Evolutionary conservation across 352 stramenopile species (phyloP).

Genomic region (Aphanomyces stellatus): DNA sequence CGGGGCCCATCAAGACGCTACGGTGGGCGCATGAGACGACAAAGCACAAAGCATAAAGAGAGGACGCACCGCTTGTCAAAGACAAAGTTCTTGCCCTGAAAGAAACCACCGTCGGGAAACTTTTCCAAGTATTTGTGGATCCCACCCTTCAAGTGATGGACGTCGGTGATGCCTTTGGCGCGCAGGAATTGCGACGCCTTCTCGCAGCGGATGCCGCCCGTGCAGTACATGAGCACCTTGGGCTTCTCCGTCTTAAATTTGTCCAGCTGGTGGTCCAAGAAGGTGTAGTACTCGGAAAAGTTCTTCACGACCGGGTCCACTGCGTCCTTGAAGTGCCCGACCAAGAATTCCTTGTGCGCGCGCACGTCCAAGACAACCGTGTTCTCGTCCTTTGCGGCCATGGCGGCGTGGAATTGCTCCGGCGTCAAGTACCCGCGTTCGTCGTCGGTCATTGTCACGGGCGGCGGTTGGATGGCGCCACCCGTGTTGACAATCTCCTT

Average conservation of each 20-base stretch:
- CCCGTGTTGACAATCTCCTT: conserved; percentile 72
- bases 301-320: conserved; percentile 62
- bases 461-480: conserved; percentile 35
- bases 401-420: conserved; percentile 62
- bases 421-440: conserved; percentile 65
- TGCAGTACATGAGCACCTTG: conserved; percentile 50
- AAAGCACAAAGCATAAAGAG: not conserved
- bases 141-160: conserved; percentile 63
- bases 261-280: conserved; percentile 40
- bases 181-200: conserved; percentile 59
- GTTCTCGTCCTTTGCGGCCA: conserved; percentile 40
- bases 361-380: conserved; percentile 51
- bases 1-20: conserved; percentile 48
- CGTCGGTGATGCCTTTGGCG: conserved; percentile 36
- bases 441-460: conserved; percentile 46
- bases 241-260: conserved; percentile 42
- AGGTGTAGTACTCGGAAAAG: conserved; percentile 67
- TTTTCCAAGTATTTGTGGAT: conserved; percentile 76
- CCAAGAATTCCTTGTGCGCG: conserved; percentile 51
- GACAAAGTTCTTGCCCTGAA: conserved; percentile 65
- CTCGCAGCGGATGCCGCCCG: conserved; percentile 58
- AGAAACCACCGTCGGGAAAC: conserved; percentile 42
- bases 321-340: conserved; percentile 62
- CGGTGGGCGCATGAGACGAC: not conserved
- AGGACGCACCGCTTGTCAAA: conserved; percentile 38